Evolutionary conservation across 1,284 basidiomycete species (phyloP).

Genomic region (Ceratobasidium sp.): DNA sequence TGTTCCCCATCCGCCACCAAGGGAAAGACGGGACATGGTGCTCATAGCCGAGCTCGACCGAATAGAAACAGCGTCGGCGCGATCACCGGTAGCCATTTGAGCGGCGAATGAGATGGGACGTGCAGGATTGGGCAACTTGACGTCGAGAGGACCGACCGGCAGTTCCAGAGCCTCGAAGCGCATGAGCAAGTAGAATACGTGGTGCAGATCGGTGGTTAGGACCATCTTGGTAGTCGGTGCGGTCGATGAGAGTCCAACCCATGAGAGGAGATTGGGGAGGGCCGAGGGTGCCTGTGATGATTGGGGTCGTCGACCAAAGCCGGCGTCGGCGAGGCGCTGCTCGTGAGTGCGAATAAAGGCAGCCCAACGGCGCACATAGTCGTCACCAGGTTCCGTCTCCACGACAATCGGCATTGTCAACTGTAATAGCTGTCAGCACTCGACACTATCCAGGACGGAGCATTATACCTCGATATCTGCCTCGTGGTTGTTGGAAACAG

Average conservation of each 20-base stretch:
- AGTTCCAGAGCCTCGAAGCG: conserved; percentile 81
- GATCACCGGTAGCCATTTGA: conserved; percentile 61
- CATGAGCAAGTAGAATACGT: conserved; percentile 86
- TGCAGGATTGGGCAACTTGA: conserved; percentile 70
- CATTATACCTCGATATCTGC: not conserved
- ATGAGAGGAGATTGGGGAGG: conserved; percentile 65
- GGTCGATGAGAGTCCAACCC: conserved; percentile 57
- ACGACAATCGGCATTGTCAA: conserved; percentile 45
- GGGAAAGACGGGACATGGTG: conserved; percentile 73
- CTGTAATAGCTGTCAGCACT: not conserved
- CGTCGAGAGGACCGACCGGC: conserved; percentile 80
- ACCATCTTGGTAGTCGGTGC: conserved; percentile 63
- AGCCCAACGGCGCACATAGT: conserved; percentile 71
- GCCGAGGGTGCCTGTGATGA: conserved; percentile 51
- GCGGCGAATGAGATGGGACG: conserved; percentile 77
- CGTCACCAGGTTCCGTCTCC: conserved; percentile 72
- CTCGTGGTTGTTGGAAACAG: conserved; percentile 5
- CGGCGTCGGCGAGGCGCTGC: conserved; percentile 68
- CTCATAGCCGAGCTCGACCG: conserved; percentile 81
- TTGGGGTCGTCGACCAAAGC: conserved; percentile 56
- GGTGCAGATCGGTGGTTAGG: conserved; percentile 77
- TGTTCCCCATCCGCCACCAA: conserved; percentile 72
- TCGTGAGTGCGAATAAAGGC: conserved; percentile 74
- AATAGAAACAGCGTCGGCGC: conserved; percentile 77
- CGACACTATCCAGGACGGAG: not conserved